Conservation (phyloP, 371 early-diverging fungal genomes). For the Coemansia sp. region DNA sequence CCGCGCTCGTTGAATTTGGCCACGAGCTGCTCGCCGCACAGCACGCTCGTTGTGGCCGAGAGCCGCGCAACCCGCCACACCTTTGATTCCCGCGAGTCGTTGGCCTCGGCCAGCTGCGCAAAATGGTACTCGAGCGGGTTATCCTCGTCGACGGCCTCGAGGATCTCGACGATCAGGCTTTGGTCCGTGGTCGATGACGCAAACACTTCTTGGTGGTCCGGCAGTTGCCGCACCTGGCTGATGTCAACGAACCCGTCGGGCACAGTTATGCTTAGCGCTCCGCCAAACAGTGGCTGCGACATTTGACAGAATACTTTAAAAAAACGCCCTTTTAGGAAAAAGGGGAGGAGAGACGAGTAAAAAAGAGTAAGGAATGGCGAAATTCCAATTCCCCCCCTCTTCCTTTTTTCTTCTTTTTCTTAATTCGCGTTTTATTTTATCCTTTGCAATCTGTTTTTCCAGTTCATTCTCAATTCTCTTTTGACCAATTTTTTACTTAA, state of each 20-base stretch:
- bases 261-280: slow-evolving; percentile 33
- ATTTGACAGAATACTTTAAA: background rate
- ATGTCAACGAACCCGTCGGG: slow-evolving; percentile 26
- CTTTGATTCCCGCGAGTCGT: slow-evolving; percentile 50
- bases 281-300: slow-evolving; percentile 22
- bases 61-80: background rate
- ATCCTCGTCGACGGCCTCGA: slow-evolving; percentile 61
- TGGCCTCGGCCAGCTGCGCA: slow-evolving; percentile 73
- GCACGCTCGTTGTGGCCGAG: background rate
- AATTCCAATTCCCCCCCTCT: too few species aligned
- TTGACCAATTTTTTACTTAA: too few species aligned
- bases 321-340: background rate
- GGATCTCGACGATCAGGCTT: slow-evolving; percentile 81
- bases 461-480: slow-evolving; percentile 6
- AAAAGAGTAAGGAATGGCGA: background rate
- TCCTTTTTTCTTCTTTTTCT: too few species aligned
- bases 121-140: slow-evolving; percentile 75
- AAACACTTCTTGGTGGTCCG: slow-evolving; percentile 92
- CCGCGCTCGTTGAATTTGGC: slow-evolving; percentile 44
- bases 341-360: background rate
- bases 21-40: slow-evolving; percentile 23
- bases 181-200: slow-evolving; percentile 67
- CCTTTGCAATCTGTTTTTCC: background rate
- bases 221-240: slow-evolving; percentile 78
- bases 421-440: background rate